A percentile compares a stretch with the other conserved stretches of the same genome.
phyloP scores from a whole-genome alignment of 768 basidiomycete genomes.

The Dioszegia hungarica region DNA sequence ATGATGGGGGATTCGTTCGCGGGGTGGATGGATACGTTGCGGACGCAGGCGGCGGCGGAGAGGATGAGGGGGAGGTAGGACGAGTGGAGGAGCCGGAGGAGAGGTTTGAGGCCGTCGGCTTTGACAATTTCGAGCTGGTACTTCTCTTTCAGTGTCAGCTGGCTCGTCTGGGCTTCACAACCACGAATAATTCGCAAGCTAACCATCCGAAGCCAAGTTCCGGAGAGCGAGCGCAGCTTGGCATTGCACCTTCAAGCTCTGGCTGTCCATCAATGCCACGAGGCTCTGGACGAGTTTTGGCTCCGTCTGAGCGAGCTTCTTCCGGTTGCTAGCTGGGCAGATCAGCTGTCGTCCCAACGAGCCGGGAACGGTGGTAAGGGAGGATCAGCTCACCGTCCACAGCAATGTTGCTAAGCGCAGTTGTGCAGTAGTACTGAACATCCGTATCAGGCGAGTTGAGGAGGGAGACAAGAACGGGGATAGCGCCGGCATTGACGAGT shows the following conservation, averaged over 20 bases:
- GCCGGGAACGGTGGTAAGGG: slow-evolving; percentile 7
- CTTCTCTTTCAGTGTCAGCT: slow-evolving; percentile 62
- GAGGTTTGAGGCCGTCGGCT: slow-evolving; percentile 81
- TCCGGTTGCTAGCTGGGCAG: slow-evolving; percentile 70
- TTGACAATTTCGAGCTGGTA: slow-evolving; percentile 98
- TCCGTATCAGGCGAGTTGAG: slow-evolving; percentile 97
- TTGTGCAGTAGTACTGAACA: slow-evolving; percentile 99
- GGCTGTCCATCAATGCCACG: slow-evolving; percentile 92
- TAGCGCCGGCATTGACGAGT: slow-evolving; percentile 95
- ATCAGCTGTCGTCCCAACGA: background rate
- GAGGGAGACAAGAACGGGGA: slow-evolving; percentile 90
- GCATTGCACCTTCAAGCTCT: slow-evolving; percentile 96
- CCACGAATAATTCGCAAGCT: slow-evolving; percentile 22
- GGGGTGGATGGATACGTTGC: slow-evolving; percentile 98
- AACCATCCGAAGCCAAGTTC: slow-evolving; percentile 95
- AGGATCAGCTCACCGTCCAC: slow-evolving; percentile 71
- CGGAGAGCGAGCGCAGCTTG: slow-evolving; percentile 93
- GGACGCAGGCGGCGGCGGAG: slow-evolving; percentile 95
- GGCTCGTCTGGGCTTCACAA: background rate
- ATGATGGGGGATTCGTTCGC: slow-evolving; percentile 99
- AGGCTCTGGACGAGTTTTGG: slow-evolving; percentile 90
- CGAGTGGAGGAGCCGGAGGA: slow-evolving; percentile 90
- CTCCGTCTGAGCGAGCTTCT: slow-evolving; percentile 88
- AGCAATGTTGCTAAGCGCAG: slow-evolving; percentile 95
- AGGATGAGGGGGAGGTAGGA: slow-evolving; percentile 96